phyloP scores from a whole-genome alignment of 2,329 filamentous ascomycete species.

The Hymenoscyphus albidus region DNA sequence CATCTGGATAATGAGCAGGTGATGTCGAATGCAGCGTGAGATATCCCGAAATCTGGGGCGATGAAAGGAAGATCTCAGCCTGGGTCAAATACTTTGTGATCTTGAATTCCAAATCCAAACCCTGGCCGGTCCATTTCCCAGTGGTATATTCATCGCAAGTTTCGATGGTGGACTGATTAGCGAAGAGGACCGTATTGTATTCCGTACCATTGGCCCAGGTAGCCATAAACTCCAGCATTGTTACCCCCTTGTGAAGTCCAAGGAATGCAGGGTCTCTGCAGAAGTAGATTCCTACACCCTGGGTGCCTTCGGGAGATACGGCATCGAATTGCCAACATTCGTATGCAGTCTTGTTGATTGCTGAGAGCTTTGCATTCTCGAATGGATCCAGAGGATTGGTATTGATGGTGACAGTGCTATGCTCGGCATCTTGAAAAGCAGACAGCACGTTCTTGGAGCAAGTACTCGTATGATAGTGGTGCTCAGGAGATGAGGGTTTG shows the following conservation, averaged over 20 bases:
- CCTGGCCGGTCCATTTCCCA: slow-evolving; percentile 2
- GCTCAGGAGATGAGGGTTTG: neutral
- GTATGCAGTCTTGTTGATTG: slow-evolving; percentile 9
- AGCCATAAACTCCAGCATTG: neutral
- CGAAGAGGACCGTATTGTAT: slow-evolving; percentile 7
- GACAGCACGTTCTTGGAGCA: neutral
- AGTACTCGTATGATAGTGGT: neutral
- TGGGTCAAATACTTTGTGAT: slow-evolving; percentile 2
- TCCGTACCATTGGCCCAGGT: slow-evolving; percentile 10
- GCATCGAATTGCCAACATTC: slow-evolving; percentile 15
- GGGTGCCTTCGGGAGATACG: slow-evolving; percentile 8
- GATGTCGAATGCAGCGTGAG: slow-evolving; percentile 1
- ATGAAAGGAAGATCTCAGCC: slow-evolving; percentile 1
- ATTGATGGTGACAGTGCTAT: slow-evolving; percentile 58
- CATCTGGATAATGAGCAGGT: slow-evolving; percentile 12
- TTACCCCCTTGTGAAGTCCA: neutral
- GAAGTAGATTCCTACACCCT: slow-evolving; percentile 21
- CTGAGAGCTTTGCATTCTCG: slow-evolving; percentile 11
- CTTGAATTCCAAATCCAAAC: slow-evolving; percentile 6
- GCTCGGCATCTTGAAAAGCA: slow-evolving; percentile 3
- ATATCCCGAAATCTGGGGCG: neutral
- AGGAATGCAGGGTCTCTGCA: slow-evolving; percentile 5
- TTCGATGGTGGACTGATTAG: slow-evolving; percentile 3
- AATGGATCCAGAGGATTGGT: slow-evolving; percentile 37
- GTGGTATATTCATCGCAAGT: slow-evolving; percentile 2